Evolutionary conservation across 2,329 filamentous ascomycete genomes (phyloP).

Genomic region (Clathrospora elynae): DNA sequence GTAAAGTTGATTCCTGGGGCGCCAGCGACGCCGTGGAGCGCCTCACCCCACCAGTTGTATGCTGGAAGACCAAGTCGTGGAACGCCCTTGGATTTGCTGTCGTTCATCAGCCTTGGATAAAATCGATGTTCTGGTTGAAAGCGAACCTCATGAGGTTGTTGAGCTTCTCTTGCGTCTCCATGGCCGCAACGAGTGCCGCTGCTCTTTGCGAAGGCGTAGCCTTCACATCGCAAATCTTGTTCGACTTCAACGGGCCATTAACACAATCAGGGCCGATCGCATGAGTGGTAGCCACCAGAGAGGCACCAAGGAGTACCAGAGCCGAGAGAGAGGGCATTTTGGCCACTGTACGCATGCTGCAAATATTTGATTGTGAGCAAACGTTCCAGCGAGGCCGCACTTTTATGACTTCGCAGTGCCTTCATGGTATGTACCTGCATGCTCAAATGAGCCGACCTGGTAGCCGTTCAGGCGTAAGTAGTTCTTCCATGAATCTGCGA

Average conservation of each 20-base stretch:
- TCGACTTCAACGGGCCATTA: constrained; percentile 56
- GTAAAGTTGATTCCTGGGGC: constrained; percentile 62
- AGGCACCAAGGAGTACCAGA: constrained; percentile 6
- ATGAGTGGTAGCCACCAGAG: constrained; percentile 4
- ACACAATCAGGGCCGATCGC: constrained; percentile 54
- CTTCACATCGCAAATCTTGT: constrained; percentile 56
- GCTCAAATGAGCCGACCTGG: not conserved
- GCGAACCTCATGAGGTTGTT: constrained; percentile 29
- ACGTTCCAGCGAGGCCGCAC: not conserved
- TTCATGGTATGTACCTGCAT: not conserved
- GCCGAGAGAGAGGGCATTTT: constrained; percentile 9
- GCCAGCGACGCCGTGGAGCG: constrained; percentile 64
- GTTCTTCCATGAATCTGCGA: not conserved
- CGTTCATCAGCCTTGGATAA: constrained; percentile 52
- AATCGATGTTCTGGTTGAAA: not conserved
- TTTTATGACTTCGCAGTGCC: not conserved
- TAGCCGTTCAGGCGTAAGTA: constrained; percentile 1
- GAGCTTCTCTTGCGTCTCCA: constrained; percentile 61
- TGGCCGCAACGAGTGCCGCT: constrained; percentile 56
- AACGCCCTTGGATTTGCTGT: constrained; percentile 56
- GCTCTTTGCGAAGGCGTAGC: constrained; percentile 50
- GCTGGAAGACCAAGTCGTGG: constrained; percentile 61
- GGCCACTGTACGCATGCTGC: not conserved
- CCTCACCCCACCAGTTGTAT: constrained; percentile 63
- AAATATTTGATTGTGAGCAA: not conserved